Evolutionary conservation across 176 grass and related monocot species (phyloP), one percentile per base, ranked within the genome.

Genomic region (Lolium perenne): DNA sequence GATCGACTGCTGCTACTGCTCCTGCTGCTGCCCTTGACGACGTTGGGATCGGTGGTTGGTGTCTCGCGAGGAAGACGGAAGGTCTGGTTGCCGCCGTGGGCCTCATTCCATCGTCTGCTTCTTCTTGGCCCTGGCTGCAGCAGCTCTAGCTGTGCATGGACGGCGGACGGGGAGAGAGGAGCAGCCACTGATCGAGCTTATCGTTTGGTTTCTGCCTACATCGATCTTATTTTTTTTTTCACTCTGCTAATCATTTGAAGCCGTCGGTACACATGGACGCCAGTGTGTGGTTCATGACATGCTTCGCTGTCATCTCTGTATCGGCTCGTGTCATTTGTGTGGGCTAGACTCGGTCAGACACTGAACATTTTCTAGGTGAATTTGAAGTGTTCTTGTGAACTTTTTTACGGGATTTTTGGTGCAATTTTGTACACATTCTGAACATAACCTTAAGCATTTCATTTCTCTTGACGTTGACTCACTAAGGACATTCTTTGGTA

Each of bases 21-120:
- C 3, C 61, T 11, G 4, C 62, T 38, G 40, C 43, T 5, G 26
- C 20, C 53, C 63, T 51, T 78, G 63, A 25, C 7, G 60, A 26
- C 2, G 68, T 13, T 32, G 58, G 41, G 11, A 82, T 3, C 20
- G 63, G 32, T 38, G 29, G 16, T 1, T 63, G 83, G 43, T 61
- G 79, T 3, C 51, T 35, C 43, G 63, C 40, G 17, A 82, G 43
- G 54, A 71, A 18, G 68, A 69, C 68, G 50, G 57, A 46, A 59
- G 67, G 58, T 46, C 80, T 84, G 85, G 75, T 9, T 21, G 67
- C 74, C 22, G 67, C 59, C 3, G 62, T 53, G 68, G 73, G 75
- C 80, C 68, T 87, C 85, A 91, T 91, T 60, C 84, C 89, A 87
- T 87, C 66, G 72, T 14, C 78, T 53, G 72, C 12, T 15, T 6